These are phyloP conservation scores for Komagataella populi DNA, from an alignment of 805 yeast species.

Conservation along the genomic window DNA sequence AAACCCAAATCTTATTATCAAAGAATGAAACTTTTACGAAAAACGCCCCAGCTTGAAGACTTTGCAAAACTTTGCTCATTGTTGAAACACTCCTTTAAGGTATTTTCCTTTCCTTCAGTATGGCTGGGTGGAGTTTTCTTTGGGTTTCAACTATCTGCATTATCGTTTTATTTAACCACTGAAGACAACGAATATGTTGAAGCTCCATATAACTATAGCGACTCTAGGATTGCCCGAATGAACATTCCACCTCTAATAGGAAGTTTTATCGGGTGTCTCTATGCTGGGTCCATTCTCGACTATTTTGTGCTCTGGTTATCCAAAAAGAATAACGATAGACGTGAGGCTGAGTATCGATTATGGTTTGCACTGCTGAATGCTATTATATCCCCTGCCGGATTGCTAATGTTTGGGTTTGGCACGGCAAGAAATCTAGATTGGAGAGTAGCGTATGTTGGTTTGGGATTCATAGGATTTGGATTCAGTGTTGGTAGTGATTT, in stretches of 20 bases:
- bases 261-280: constrained; percentile 48
- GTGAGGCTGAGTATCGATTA: constrained; percentile 52
- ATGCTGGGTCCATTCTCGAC: constrained; percentile 53
- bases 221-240: constrained; percentile 60
- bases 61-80: constrained; percentile 34
- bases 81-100: constrained; percentile 15
- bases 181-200: constrained; percentile 51
- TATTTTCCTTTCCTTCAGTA: constrained; percentile 40
- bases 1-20: constrained; percentile 14
- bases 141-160: constrained; percentile 67
- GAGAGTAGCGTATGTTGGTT: constrained; percentile 42
- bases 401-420: constrained; percentile 55
- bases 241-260: constrained; percentile 61
- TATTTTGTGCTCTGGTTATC: constrained; percentile 55
- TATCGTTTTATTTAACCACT: constrained; percentile 61
- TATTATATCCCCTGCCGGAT: constrained; percentile 43
- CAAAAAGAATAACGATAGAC: constrained; percentile 40
- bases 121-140: constrained; percentile 54
- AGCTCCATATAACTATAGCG: constrained; percentile 52
- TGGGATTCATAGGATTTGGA: constrained; percentile 53
- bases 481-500: constrained; percentile 61
- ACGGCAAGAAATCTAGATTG: constrained; percentile 36
- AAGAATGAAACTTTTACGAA: constrained; percentile 26
- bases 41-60: constrained; percentile 46
- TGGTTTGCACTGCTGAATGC: constrained; percentile 45